Percentiles rank a stretch among this genome's conserved stretches.
Evolutionary conservation across 768 basidiomycete genomes (phyloP).

Genomic region (Porpolomopsis calyptriformis): DNA sequence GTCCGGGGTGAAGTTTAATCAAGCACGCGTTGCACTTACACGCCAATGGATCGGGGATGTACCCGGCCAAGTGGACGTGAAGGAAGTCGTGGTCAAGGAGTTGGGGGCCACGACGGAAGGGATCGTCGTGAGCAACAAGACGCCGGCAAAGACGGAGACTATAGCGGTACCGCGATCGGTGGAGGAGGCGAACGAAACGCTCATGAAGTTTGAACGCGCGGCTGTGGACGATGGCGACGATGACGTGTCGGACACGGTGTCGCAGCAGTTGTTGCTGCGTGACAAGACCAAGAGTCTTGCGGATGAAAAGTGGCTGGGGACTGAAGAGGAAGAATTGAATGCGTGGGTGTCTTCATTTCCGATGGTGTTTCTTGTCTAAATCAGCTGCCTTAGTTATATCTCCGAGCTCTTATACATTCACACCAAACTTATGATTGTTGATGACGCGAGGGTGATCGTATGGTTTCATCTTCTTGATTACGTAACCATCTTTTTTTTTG

Average conservation of each 20-base stretch:
- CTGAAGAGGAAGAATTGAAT: slow-evolving; percentile 69
- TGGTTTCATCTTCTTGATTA: slow-evolving; percentile 18
- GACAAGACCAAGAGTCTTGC: slow-evolving; percentile 48
- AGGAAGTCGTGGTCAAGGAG: slow-evolving; percentile 47
- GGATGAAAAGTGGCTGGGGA: slow-evolving; percentile 83
- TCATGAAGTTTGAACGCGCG: slow-evolving; percentile 62
- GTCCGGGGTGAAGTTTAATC: slow-evolving; percentile 70
- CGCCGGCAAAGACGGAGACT: slow-evolving; percentile 39
- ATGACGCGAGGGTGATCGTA: slow-evolving; percentile 83
- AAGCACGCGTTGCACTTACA: slow-evolving; percentile 80
- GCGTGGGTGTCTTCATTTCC: too few species aligned
- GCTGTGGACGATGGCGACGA: slow-evolving; percentile 48
- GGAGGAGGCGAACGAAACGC: slow-evolving; percentile 57
- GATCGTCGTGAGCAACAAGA: slow-evolving; percentile 43
- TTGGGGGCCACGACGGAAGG: slow-evolving; percentile 41
- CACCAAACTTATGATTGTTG: slow-evolving; percentile 89
- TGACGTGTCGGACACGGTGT: slow-evolving; percentile 62
- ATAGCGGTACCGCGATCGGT: slow-evolving; percentile 57
- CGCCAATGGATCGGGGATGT: slow-evolving; percentile 59
- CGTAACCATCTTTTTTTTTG: not conserved
- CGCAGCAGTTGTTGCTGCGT: slow-evolving; percentile 67
- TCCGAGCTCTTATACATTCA: slow-evolving; percentile 80
- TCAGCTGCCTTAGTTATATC: slow-evolving; percentile 46
- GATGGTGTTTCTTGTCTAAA: too few species aligned
- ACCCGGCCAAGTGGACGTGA: slow-evolving; percentile 11